Evolutionary conservation across 306 rosid species (phyloP).

Genomic region (Trichosanthes truncata): DNA sequence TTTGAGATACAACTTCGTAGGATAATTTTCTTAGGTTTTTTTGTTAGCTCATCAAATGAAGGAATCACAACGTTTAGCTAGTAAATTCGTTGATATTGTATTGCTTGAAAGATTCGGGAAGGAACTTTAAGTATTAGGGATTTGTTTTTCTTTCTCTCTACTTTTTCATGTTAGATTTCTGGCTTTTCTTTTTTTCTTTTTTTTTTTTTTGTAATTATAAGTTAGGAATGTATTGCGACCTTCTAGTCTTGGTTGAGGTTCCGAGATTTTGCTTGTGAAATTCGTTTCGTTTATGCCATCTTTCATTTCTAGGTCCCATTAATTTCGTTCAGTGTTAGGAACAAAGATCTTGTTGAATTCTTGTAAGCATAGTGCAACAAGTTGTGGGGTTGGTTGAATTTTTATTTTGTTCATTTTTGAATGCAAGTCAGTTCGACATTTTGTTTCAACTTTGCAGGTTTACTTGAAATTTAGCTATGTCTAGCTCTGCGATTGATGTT

Average conservation of each 20-base stretch:
- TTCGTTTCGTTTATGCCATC: not conserved
- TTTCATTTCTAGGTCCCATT: not conserved
- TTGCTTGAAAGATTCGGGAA: not conserved
- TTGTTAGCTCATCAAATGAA: not conserved
- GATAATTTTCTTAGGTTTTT: not conserved
- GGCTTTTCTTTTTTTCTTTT: not conserved
- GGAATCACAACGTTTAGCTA: not conserved
- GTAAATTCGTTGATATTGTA: not conserved
- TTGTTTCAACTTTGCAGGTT: constrained; percentile 16
- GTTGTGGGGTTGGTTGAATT: not conserved
- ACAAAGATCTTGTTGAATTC: not conserved
- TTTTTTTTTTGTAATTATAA: not conserved
- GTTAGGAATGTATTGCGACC: not conserved
- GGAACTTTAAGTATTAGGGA: not conserved
- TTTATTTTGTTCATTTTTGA: not conserved
- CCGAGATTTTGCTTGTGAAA: not conserved
- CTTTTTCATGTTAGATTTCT: not conserved
- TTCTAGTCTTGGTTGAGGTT: not conserved
- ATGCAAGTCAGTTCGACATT: not conserved
- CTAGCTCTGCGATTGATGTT: constrained; percentile 38
- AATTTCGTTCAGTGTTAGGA: not conserved
- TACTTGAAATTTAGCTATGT: constrained; percentile 30
- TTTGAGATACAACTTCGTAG: not conserved
- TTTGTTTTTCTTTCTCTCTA: not conserved
- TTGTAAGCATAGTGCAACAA: not conserved